Base-by-base conservation (phyloP, 2,329 filamentous ascomycete species). In the Macrophomina tecta region DNA sequence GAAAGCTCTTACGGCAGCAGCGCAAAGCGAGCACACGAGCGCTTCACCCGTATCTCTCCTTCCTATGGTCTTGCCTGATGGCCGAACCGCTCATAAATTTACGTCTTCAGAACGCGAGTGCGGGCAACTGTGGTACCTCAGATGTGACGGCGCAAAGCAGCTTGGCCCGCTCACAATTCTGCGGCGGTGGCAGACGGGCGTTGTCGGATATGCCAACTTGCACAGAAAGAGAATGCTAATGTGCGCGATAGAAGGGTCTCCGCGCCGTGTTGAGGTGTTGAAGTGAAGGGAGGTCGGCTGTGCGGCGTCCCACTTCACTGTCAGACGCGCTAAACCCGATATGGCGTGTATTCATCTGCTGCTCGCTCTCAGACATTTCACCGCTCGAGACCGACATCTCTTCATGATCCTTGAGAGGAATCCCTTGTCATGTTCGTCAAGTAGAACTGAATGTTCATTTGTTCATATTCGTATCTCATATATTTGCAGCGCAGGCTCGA, bases 1-100 rank as follows among this genome's bases (percentile, higher is more conserved):
- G 46, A 62, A 62, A 62, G 42, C 58, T 62, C 58, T 62, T 62
- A 62, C 58, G 58, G 45, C 42, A 49, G 32, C 56, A 62, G 28
- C 30, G 18, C 58, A 32, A 49, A 18, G 12, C 58, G 40, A 32
- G n/a, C 38, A 23, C 8, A 18, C 14, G 16, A 28, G 56, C 40
- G 12, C 30, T 40, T 62, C 58, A 49, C 42, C 58, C 58, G 58
- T 51, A 49, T 62, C 58, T 49, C 34, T 62, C 58, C 45, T 49
- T 62, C 18, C 58, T 62, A 49, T 49, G 45, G 58, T 38, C 58
- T 40, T 38, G 32, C 23, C 58, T 62, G 58, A 62, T 49, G 58
- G 58, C 58, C 45, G n/a, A n/a, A 14, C 58, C 45, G 32, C 58
- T 62, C 58, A 62, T 62, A 23, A 30, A 62, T 62, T 46, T 49